These are phyloP conservation scores for Purshia tridentata DNA, from an alignment of 306 rosid species.

Conservation along the genomic window DNA sequence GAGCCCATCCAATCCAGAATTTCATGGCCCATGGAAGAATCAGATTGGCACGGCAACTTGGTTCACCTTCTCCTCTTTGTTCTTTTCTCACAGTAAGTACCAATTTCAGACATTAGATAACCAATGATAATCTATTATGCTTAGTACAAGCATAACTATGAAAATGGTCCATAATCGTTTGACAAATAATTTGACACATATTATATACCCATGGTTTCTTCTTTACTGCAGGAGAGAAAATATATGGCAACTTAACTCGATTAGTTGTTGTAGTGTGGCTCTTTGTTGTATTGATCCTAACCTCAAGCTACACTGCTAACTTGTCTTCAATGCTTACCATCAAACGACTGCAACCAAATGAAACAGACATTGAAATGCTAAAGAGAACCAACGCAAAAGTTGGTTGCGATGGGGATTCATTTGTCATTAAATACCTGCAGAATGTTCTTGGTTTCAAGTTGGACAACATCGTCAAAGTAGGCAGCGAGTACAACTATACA, in stretches of 20 bases:
- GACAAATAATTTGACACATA: neutral
- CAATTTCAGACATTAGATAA: neutral
- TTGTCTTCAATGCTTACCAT: conserved; percentile 72
- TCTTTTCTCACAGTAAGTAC: conserved; percentile 74
- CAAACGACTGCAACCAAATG: conserved; percentile 32
- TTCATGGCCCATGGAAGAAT: conserved; percentile 47
- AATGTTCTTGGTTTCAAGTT: conserved; percentile 13
- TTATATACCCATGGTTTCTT: neutral
- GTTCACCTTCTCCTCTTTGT: conserved; percentile 70
- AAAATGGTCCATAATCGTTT: neutral
- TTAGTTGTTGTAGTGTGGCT: conserved; percentile 58
- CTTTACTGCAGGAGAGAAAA: conserved; percentile 50
- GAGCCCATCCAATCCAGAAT: conserved; percentile 46
- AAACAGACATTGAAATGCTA: conserved; percentile 36
- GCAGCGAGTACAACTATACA: conserved; percentile 28
- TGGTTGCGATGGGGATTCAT: conserved; percentile 50
- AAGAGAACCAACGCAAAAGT: conserved; percentile 38
- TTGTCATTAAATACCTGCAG: conserved; percentile 30
- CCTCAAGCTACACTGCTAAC: conserved; percentile 70
- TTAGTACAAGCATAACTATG: neutral
- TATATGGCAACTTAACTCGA: conserved; percentile 44
- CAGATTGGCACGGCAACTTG: conserved; percentile 57
- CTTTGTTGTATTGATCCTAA: conserved; percentile 50
- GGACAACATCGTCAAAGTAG: conserved; percentile 16
- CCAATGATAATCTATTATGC: neutral